A percentile compares a stretch with the other conserved stretches of the same genome.
phyloP scores from a whole-genome alignment of 2,329 filamentous ascomycete genomes.

The Rhynchosporium agropyri region DNA sequence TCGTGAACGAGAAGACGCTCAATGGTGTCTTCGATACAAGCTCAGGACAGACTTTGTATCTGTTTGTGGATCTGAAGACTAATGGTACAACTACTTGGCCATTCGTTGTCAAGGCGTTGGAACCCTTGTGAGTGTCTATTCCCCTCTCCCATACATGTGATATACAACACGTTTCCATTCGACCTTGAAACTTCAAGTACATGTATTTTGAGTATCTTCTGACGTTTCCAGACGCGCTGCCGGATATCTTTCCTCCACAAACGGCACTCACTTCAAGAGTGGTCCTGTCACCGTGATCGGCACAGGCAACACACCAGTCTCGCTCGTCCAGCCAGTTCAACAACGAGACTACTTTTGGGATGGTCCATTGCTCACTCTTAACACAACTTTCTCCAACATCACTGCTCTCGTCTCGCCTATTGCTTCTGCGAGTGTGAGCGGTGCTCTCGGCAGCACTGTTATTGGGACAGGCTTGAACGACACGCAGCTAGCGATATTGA shows the following conservation, averaged over 20 bases:
- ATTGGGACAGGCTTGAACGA: constrained; percentile 51
- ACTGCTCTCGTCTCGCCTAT: constrained; percentile 39
- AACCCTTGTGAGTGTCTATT: constrained; percentile 55
- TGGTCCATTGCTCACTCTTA: constrained; percentile 42
- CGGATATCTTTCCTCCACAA: constrained; percentile 39
- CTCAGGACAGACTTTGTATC: constrained; percentile 59
- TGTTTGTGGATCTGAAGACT: constrained; percentile 68
- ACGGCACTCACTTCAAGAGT: constrained; percentile 32
- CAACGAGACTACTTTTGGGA: constrained; percentile 63
- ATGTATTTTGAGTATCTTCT: neutral
- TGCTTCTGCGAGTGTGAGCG: constrained; percentile 59
- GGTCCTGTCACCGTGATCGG: constrained; percentile 39
- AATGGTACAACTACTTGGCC: constrained; percentile 57
- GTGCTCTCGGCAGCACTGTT: constrained; percentile 51
- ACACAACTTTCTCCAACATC: constrained; percentile 37
- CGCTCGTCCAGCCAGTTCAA: constrained; percentile 50
- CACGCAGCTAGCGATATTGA: constrained; percentile 48
- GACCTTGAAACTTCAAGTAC: neutral
- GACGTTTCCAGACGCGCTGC: constrained; percentile 35
- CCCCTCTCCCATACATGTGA: constrained; percentile 23
- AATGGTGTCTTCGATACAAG: constrained; percentile 64
- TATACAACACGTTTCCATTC: neutral
- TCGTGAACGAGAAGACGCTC: constrained; percentile 50
- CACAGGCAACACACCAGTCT: constrained; percentile 47
- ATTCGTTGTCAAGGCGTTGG: constrained; percentile 56